phyloP scores from a whole-genome alignment of 805 yeast species.

The Ogataea corticis region DNA sequence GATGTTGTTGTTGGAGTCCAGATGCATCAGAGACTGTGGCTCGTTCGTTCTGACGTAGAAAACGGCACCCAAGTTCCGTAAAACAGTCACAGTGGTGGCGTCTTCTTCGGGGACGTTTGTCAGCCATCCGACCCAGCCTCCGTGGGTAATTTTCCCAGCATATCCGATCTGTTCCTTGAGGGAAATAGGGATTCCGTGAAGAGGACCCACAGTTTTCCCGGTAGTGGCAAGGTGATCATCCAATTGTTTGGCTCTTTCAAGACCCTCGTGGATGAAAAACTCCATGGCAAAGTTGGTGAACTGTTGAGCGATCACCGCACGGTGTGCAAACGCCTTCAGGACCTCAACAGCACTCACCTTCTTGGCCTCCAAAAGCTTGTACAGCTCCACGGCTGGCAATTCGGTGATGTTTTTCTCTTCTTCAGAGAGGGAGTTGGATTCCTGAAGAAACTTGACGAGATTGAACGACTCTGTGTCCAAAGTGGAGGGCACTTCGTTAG shows the following conservation, averaged over 20 bases:
- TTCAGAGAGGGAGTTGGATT: conserved; percentile 32
- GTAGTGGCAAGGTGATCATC: conserved; percentile 51
- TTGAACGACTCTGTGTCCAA: conserved; percentile 38
- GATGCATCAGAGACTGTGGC: conserved; percentile 71
- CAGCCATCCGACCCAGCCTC: conserved; percentile 55
- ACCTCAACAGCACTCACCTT: conserved; percentile 51
- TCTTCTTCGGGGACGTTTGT: conserved; percentile 48
- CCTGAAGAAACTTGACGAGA: conserved; percentile 37
- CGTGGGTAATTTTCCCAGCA: conserved; percentile 56
- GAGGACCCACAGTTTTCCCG: conserved; percentile 60
- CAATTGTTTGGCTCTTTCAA: conserved; percentile 52
- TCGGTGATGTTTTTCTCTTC: conserved; percentile 47
- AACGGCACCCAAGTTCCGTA: conserved; percentile 57
- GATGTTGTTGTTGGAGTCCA: conserved; percentile 61
- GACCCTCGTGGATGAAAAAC: conserved; percentile 64
- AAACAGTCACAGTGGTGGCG: conserved; percentile 47
- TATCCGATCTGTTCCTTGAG: conserved; percentile 64
- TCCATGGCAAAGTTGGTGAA: conserved; percentile 54
- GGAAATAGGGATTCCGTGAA: conserved; percentile 71
- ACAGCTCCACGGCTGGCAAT: conserved; percentile 42
- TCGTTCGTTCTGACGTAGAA: conserved; percentile 65
- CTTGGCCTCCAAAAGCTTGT: conserved; percentile 45
- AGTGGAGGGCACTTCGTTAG: conserved; percentile 34
- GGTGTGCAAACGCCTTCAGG: conserved; percentile 62
- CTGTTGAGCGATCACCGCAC: conserved; percentile 65